Conservation (phyloP, 2,329 filamentous ascomycete genomes). For the Elsinoe arachidis region DNA sequence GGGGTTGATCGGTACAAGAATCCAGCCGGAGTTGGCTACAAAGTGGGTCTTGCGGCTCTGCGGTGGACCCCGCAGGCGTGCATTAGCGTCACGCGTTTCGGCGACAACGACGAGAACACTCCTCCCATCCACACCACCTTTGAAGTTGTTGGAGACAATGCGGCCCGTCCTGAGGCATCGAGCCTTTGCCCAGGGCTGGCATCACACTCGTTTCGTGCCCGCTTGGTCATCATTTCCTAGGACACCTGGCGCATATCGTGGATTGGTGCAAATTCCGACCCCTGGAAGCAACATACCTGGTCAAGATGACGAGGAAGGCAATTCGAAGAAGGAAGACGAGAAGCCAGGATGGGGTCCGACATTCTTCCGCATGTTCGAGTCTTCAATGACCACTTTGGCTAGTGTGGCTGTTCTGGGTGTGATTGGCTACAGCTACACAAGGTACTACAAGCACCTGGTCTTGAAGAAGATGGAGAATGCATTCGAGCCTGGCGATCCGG, state of each 20-base stretch:
- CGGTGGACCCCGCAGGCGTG: background rate
- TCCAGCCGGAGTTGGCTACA: background rate
- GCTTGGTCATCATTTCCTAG: background rate
- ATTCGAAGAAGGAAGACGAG: background rate
- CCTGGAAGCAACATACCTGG: constrained; percentile 9
- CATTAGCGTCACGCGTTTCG: constrained; percentile 4
- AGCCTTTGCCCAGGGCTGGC: constrained; percentile 7
- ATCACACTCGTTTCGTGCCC: background rate
- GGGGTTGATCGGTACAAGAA: background rate
- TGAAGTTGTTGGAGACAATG: background rate
- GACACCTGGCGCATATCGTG: background rate
- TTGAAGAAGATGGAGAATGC: constrained; percentile 88
- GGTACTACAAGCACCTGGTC: constrained; percentile 76
- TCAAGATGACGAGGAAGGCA: constrained; percentile 5
- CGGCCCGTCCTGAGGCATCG: constrained; percentile 12
- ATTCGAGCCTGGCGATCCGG: constrained; percentile 79
- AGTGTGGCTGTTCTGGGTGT: constrained; percentile 14
- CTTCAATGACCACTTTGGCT: constrained; percentile 34
- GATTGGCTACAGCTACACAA: constrained; percentile 39
- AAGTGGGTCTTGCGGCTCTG: background rate
- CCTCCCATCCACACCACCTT: background rate
- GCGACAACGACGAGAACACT: background rate
- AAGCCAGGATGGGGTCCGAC: constrained; percentile 20
- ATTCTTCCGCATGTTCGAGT: constrained; percentile 40
- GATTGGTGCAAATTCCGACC: constrained; percentile 4